A percentile compares a stretch with the other conserved stretches of the same genome.
Conservation (phyloP, 2,329 filamentous ascomycete species). For the Cladosporium velox region DNA sequence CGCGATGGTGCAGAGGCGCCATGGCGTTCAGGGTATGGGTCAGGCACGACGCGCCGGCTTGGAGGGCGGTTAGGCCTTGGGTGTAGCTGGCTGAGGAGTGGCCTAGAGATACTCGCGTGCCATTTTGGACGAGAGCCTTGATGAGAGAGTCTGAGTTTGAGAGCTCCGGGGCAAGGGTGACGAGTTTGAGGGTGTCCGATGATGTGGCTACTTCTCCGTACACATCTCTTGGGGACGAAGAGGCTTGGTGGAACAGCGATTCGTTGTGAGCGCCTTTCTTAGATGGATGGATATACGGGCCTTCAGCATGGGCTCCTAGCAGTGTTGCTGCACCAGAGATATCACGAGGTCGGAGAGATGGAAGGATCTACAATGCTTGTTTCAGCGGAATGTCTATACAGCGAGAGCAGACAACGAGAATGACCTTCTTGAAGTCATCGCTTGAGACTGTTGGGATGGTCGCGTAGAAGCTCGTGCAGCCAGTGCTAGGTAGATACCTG, state of each 20-base stretch:
- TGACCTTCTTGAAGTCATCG: constrained; percentile 49
- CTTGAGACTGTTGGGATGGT: constrained; percentile 51
- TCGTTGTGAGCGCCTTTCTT: constrained; percentile 53
- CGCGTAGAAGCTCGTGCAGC: constrained; percentile 57
- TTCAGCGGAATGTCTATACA: not conserved
- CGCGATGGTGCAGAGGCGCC: constrained; percentile 52
- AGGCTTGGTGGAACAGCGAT: constrained; percentile 46
- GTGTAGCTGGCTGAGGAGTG: constrained; percentile 54
- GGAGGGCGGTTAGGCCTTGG: constrained; percentile 48
- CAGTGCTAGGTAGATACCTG: constrained; percentile 51
- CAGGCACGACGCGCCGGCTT: constrained; percentile 53
- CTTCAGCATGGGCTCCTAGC: constrained; percentile 59
- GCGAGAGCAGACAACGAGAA: constrained; percentile 41
- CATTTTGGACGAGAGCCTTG: constrained; percentile 42
- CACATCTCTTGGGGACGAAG: constrained; percentile 39
- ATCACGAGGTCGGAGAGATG: constrained; percentile 47
- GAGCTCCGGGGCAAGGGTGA: constrained; percentile 58
- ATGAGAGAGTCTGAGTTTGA: constrained; percentile 46
- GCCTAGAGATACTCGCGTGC: constrained; percentile 51
- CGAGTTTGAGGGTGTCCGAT: constrained; percentile 47
- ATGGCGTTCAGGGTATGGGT: constrained; percentile 61
- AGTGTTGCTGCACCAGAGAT: constrained; percentile 50
- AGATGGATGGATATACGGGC: constrained; percentile 50
- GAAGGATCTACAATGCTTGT: constrained; percentile 46
- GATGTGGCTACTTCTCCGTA: constrained; percentile 47